phyloP scores from a whole-genome alignment of 202 grass and related monocot genomes.

The Panicum virgatum region DNA sequence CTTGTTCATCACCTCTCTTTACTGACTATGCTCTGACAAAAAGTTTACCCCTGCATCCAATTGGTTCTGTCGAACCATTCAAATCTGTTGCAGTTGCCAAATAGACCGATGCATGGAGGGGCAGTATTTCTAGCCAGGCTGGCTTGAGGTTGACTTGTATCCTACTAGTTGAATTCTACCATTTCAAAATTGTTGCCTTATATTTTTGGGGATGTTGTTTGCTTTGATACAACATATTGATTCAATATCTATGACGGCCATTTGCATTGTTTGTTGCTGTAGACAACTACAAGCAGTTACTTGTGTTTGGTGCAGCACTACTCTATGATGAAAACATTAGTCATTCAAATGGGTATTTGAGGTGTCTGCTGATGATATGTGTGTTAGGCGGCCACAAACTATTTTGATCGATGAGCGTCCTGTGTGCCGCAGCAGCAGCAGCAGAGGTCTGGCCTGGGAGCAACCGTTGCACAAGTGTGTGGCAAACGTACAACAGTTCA shows the following conservation, averaged over 20 bases:
- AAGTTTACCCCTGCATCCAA: neutral
- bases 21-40: neutral
- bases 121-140: too few relatives aligned
- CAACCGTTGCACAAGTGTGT: too few relatives aligned
- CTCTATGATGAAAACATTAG: constrained; percentile 79
- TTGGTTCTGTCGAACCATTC: neutral
- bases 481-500: too few relatives aligned
- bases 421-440: too few relatives aligned
- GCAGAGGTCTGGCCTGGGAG: too few relatives aligned
- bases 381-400: constrained; percentile 60
- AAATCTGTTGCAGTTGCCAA: too few relatives aligned
- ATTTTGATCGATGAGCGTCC: too few relatives aligned
- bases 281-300: constrained; percentile 75
- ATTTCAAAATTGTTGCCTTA: too few relatives aligned
- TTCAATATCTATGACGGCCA: constrained; percentile 76
- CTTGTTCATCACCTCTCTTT: neutral
- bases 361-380: constrained; percentile 76
- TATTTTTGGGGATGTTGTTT: constrained; percentile 88
- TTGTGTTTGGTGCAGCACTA: constrained; percentile 77
- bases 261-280: constrained; percentile 79
- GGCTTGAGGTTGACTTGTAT: too few relatives aligned
- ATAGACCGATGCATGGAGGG: too few relatives aligned
- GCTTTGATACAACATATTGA: constrained; percentile 82
- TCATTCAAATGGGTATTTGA: constrained; percentile 85
- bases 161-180: too few relatives aligned